Base-by-base conservation (phyloP, 2,329 filamentous ascomycete species). In the Aspergillus terreus region DNA sequence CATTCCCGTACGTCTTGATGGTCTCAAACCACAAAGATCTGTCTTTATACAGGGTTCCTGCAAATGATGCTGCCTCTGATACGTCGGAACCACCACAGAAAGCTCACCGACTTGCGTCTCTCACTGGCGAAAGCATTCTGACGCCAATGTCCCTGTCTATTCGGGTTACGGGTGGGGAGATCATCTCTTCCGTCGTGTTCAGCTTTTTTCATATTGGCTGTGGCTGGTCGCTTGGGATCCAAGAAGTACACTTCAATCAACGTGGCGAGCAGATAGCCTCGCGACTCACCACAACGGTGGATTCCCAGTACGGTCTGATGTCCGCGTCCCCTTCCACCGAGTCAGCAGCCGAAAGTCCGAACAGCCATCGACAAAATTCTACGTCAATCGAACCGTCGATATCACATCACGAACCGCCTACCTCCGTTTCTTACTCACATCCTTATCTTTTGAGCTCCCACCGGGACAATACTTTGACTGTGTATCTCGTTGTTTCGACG, bases 161-260 rank as follows among this genome's bases (percentile, higher is more conserved):
- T 35, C 83, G 91, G n/a, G 81, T 78, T 23, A 83, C 83, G 12
- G 67, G 81, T 0, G 74, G 76, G 3, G 82, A 81, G 10, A 82
- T 90, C 15, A 81, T 90, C n/a, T 87, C 90, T 2, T 91, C 89
- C 0, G 88, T 96, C 53, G 92, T 90, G 1, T 96, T 95, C 67
- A 88, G 89, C 0, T 84, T 95, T 58, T 85, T 87, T 14, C 87
- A 88, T 2, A 83, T 85, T 60, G 78, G 86, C 3, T 84, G 84
- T 41, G 91, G 91, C 25, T 96, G 92, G 89, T 91, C 88, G 6
- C 81, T 96, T 14, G 92, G 91, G 2, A 82, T 97, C n/a, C 92
- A 97, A 68, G 92, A 96, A 68, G 76, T 96, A 41, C 84, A 87
- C 52, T 79, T 95, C n/a, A 71, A 71, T 32, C 68, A 68, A 46